Conservation (phyloP, 495 filamentous ascomycete genomes). For the Emericellopsis terricola region DNA sequence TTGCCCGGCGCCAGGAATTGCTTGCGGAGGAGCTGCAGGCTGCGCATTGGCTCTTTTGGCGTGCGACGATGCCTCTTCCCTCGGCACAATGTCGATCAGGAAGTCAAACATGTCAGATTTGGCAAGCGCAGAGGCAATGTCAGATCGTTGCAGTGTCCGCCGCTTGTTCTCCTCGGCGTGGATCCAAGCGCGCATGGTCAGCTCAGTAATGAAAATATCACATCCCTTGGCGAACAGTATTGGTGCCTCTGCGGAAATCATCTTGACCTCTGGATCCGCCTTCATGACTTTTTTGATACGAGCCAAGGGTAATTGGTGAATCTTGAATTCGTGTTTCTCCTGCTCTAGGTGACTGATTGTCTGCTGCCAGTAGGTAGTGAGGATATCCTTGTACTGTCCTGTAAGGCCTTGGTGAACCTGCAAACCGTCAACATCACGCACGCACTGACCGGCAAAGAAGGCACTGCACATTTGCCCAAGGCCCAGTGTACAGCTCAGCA, state of each 20-base stretch:
- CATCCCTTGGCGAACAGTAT: slow-evolving; percentile 98
- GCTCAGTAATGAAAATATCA: slow-evolving; percentile 97
- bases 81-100: slow-evolving; percentile 93
- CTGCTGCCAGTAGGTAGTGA: slow-evolving; percentile 98
- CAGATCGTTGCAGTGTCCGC: slow-evolving; percentile 82
- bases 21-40: slow-evolving; percentile 21
- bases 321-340: slow-evolving; percentile 93
- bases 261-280: slow-evolving; percentile 96
- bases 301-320: slow-evolving; percentile 86
- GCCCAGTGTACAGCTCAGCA: slow-evolving; percentile 76
- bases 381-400: slow-evolving; percentile 85
- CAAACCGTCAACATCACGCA: slow-evolving; percentile 7
- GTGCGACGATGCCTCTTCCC: slow-evolving; percentile 78
- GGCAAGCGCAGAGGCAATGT: slow-evolving; percentile 85
- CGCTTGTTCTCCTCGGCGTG: slow-evolving; percentile 98
- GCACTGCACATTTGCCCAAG: slow-evolving; percentile 94
- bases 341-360: slow-evolving; percentile 86
- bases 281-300: slow-evolving; percentile 99
- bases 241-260: slow-evolving; percentile 96
- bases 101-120: slow-evolving; percentile 99
- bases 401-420: slow-evolving; percentile 90
- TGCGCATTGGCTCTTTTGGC: slow-evolving; percentile 46
- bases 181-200: slow-evolving; percentile 99
- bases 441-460: too few species aligned
- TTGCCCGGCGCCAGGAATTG: slow-evolving; percentile 8